Percentiles rank a stretch among this genome's conserved stretches.
Evolutionary conservation across 1,284 basidiomycete genomes (phyloP).

Genomic region (Omphalotus olearius): DNA sequence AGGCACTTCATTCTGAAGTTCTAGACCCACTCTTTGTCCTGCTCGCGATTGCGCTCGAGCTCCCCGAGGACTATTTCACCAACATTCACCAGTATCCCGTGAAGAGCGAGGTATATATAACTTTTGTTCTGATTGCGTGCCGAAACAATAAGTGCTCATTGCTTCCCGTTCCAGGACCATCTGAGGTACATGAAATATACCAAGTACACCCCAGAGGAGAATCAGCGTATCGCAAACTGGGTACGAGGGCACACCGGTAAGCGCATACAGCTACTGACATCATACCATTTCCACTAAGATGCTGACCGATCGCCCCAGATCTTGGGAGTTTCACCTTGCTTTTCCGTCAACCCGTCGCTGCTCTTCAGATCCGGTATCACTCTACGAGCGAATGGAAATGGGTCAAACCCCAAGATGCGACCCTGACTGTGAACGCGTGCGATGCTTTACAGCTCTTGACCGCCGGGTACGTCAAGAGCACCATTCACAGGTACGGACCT

Average conservation of each 20-base stretch:
- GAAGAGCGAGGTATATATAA: constrained; percentile 33
- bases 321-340: constrained; percentile 40
- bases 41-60: constrained; percentile 48
- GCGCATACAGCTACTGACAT: neutral
- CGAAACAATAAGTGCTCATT: neutral
- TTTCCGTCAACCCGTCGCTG: constrained; percentile 43
- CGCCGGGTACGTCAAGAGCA: constrained; percentile 48
- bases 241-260: constrained; percentile 45
- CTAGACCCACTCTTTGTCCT: constrained; percentile 44
- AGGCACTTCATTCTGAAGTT: constrained; percentile 43
- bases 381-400: constrained; percentile 39
- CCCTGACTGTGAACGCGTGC: constrained; percentile 48
- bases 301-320: constrained; percentile 29
- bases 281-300: constrained; percentile 11
- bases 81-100: constrained; percentile 45
- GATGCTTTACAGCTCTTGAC: constrained; percentile 49
- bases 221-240: constrained; percentile 37
- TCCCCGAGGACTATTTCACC: constrained; percentile 49
- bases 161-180: constrained; percentile 31
- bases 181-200: constrained; percentile 55
- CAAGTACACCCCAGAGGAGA: constrained; percentile 43
- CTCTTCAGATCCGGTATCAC: constrained; percentile 36
- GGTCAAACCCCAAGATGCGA: constrained; percentile 44
- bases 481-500: constrained; percentile 39
- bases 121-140: neutral